Evolutionary conservation across 2,329 filamentous ascomycete genomes (phyloP), one percentile per base, ranked within the genome.

Genomic region (Talaromyces verruculosus): DNA sequence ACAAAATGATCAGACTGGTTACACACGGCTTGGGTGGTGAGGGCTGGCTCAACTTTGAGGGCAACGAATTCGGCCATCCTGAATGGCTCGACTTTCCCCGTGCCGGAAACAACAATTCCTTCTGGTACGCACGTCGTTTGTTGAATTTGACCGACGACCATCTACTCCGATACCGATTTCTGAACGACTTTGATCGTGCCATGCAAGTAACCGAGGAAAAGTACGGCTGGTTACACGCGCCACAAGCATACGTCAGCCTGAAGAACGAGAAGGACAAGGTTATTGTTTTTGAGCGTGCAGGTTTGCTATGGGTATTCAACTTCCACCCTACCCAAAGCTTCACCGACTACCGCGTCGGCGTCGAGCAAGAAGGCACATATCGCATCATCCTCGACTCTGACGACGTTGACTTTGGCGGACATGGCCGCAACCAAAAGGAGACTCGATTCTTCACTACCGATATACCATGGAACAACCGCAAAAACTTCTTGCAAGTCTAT

Each of bases 31-130:
- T 99, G 17, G 95, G 95, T 67, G 95, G 95, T 64, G 95, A 99
- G 79, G 95, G 94, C 45, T 99, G 97, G 75, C 90, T 99, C 63
- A 99, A 98, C 82, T 99, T 99, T 72, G 93, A 97, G 81, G 95
- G 95, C 68, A 99, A 99, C 79, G 95, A 99, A 79, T 99, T 99
- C 74, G 95, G 95, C 0, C 95, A 99, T 76, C 95, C 95, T 0
- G 95, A 99, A 79, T 99, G 95, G 95, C 90, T 99, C 45, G 95
- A 99, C 78, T 99, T 99, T 79, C 95, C 95, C 3, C 91, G 95
- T 61, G 92, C 89, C 73, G 95, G 95, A 67, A 97, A 97, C 80
- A 82, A 89, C 74, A 96, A 97, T 80, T 95, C 91, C 55, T 97
- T 93, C 84, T 94, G 92, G 88, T 97, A 97, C 75, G 93, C 93